Evolutionary conservation across 1,139 yeast genomes (phyloP), one percentile per base, ranked within the genome.

Genomic region (Sugiyamaella novakii): DNA sequence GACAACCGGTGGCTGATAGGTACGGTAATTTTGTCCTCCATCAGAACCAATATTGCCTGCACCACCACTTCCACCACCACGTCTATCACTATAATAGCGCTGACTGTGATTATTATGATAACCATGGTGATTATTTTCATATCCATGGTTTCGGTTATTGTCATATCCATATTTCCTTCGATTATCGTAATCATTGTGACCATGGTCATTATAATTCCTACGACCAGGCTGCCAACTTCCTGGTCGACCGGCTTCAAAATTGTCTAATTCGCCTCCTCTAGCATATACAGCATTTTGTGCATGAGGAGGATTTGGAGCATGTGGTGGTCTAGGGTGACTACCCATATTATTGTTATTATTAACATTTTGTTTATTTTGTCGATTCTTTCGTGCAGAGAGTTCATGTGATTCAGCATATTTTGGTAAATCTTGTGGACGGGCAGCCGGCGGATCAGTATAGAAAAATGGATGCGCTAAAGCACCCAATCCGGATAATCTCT

Each of bases 341-440:
- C 29, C 17, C 17, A 8, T 29, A 49, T 53, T 27, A n/a, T 42
- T 30, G 21, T 28, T 28, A 10, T 38, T 46, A 29, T 40, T 60
- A n/a, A n/a, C n/a, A 53, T 49, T 53, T 21, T 15, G 33, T 17
- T 31, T 31, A 53, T 69, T 72, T 58, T 74, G 74, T 58, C 79
- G 80, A 60, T 77, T 83, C 57, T 81, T 73, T 53, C 85, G 83
- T 48, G 81, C 80, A 62, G 87, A 95, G 35, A 88, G 80, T 65
- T 92, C 98, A 65, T 92, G 98, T 55, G 95, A 81, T 57, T 91
- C 95, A 54, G 85, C 89, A 59, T 84, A 86, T 40, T 68, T 69
- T 0, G 95, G 92, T 42, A 87, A 68, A n/a, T 79, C 79, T 0
- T 81, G 79, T 3, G 59, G 59, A 12, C 58, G 52, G 12, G 80